Evolutionary conservation across 106 monocot species (phyloP).

Genomic region (Dioscorea zingiberensis): DNA sequence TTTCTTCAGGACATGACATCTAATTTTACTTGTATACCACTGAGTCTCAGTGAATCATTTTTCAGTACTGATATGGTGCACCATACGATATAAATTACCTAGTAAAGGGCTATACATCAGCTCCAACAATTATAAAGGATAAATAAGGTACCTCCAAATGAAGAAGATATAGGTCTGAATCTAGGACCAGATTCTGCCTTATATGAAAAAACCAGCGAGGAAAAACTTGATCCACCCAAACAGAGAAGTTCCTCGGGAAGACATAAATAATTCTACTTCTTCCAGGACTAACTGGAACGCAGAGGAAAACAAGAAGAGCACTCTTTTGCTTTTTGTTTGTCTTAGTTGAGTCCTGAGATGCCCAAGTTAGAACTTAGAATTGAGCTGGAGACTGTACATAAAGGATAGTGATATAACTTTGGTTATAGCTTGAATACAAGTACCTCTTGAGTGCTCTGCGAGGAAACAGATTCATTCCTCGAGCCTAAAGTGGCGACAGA

Average conservation of each 20-base stretch:
- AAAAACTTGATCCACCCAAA: conserved; percentile 58
- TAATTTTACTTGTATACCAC: too few relatives aligned
- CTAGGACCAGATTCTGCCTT: conserved; percentile 67
- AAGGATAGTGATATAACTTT: too few relatives aligned
- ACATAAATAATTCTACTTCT: conserved; percentile 74
- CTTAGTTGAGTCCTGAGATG: conserved; percentile 23
- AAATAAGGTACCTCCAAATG: conserved; percentile 59
- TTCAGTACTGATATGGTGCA: background rate
- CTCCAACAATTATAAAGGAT: background rate
- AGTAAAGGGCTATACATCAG: background rate
- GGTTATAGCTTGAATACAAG: background rate
- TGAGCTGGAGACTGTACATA: too few relatives aligned
- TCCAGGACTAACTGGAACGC: conserved; percentile 85
- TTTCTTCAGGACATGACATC: too few relatives aligned
- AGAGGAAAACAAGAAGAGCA: conserved; percentile 52
- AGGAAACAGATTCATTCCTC: conserved; percentile 7
- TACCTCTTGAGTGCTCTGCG: conserved; percentile 28
- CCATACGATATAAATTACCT: background rate
- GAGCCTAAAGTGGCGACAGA: conserved; percentile 5
- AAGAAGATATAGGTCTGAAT: conserved; percentile 90
- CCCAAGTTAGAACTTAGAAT: background rate
- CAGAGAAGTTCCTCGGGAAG: conserved; percentile 66
- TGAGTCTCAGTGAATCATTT: too few relatives aligned
- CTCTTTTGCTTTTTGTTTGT: conserved; percentile 20
- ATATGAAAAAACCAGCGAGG: conserved; percentile 82